phyloP scores from a whole-genome alignment of 2,329 filamentous ascomycete species.

The Colletotrichum camelliae region DNA sequence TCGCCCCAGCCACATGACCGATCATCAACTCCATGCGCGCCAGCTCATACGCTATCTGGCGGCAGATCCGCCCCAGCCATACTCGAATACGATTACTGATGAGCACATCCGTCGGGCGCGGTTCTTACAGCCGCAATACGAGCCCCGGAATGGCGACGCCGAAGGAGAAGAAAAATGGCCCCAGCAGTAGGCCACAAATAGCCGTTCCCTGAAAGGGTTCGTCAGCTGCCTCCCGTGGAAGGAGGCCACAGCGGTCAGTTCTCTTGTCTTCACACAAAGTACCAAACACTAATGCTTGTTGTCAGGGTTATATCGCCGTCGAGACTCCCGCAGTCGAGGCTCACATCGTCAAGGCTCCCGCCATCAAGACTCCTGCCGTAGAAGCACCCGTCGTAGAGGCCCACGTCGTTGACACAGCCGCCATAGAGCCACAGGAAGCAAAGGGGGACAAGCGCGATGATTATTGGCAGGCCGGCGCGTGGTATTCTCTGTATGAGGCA shows the following conservation, averaged over 20 bases:
- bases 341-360: no score
- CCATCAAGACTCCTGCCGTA: no score
- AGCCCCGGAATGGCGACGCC: neutral
- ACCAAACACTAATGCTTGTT: neutral
- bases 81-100: neutral
- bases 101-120: neutral
- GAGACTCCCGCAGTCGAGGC: neutral
- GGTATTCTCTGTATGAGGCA: no score
- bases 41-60: neutral
- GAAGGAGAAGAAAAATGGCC: neutral
- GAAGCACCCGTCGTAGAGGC: no score
- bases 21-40: neutral
- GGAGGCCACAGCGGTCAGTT: neutral
- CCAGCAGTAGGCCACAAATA: neutral
- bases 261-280: neutral
- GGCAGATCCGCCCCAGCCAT: neutral
- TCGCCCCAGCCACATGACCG: neutral
- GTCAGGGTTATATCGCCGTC: neutral
- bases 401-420: no score
- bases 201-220: neutral
- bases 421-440: no score
- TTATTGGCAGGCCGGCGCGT: no score
- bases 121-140: neutral
- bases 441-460: no score
- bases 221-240: neutral